Percentiles rank a stretch among this genome's conserved stretches.
These are phyloP conservation scores for Tephrocybe sp. DNA, from an alignment of 768 basidiomycete species.

Conservation along the genomic window DNA sequence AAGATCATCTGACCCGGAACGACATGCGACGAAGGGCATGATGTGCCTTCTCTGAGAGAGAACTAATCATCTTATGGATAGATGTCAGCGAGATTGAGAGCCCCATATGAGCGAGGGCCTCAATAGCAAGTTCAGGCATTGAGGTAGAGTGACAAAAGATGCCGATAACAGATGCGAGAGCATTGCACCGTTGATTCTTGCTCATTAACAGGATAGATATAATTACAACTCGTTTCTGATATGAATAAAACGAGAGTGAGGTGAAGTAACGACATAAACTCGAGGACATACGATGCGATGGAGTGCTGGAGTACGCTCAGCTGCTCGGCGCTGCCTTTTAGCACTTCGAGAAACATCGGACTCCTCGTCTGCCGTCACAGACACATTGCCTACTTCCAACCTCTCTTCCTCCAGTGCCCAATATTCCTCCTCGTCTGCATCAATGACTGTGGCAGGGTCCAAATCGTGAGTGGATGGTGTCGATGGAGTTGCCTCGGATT, in stretches of 20 bases:
- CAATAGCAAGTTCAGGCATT: slow-evolving; percentile 20
- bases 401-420: too few relatives aligned
- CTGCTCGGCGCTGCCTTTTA: background rate
- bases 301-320: background rate
- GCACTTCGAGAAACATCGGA: too few relatives aligned
- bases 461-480: too few relatives aligned
- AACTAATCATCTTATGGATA: slow-evolving; percentile 17
- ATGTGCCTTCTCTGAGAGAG: slow-evolving; percentile 18
- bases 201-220: slow-evolving; percentile 1
- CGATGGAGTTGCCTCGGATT: too few relatives aligned
- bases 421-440: too few relatives aligned
- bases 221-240: slow-evolving; percentile 1
- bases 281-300: background rate
- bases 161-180: slow-evolving; percentile 10
- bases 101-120: slow-evolving; percentile 23
- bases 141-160: slow-evolving; percentile 36
- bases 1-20: too few relatives aligned
- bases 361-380: too few relatives aligned
- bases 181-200: slow-evolving; percentile 14
- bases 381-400: too few relatives aligned
- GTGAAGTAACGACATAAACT: background rate
- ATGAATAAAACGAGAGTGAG: background rate
- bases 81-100: slow-evolving; percentile 19
- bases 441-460: too few relatives aligned
- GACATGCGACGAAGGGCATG: background rate